Evolutionary conservation across 306 rosid genomes (phyloP), one percentile per base, ranked within the genome.

Genomic region (Spatholobus suberectus): DNA sequence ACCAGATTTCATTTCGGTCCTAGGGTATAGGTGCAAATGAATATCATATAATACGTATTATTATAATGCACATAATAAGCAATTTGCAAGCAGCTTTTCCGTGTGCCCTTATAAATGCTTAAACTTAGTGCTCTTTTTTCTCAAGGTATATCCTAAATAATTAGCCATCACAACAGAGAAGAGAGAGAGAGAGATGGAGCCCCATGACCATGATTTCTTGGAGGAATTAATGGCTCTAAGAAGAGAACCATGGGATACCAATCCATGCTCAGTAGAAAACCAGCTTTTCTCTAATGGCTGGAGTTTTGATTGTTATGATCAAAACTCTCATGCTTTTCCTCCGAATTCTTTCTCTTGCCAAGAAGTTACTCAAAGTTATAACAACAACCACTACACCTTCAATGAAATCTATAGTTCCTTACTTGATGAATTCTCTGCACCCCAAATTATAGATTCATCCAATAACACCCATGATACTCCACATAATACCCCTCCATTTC

Each of bases 211-310:
- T 70, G 88, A 84, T 81, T 88, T 92, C 90, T 81, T 90, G 59
- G 92, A 92, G 76, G 97, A 92, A 83, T 70, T 89, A 3, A 69
- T 89, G 20, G 82, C 97, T 77, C 81, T 86, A 55, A 78, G 88
- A 79, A 87, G 88, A 83, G 94, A 90, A 79, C 74, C 87, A 47
- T 87, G 89, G 92, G 91, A 85, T 38, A 62, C 90, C 21, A 80
- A 81, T 79, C 92, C 92, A 72, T 43, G 46, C 34, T 23, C 85
- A 15, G 88, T 85, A 83, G 85, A 84, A 81, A 89, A 78, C 76
- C 89, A 91, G 46, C 51, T 87, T 82, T 85, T 88, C 80, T 81
- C 90, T 23, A 86, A 21, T 89, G 86, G 67, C 63, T 84, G 84
- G 85, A 66, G 81, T 75, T 82, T 88, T 75, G 91, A 88, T 41